Evolutionary conservation across 768 basidiomycete species (phyloP), one percentile per base, ranked within the genome.

Genomic region (Lactarius trivialis): DNA sequence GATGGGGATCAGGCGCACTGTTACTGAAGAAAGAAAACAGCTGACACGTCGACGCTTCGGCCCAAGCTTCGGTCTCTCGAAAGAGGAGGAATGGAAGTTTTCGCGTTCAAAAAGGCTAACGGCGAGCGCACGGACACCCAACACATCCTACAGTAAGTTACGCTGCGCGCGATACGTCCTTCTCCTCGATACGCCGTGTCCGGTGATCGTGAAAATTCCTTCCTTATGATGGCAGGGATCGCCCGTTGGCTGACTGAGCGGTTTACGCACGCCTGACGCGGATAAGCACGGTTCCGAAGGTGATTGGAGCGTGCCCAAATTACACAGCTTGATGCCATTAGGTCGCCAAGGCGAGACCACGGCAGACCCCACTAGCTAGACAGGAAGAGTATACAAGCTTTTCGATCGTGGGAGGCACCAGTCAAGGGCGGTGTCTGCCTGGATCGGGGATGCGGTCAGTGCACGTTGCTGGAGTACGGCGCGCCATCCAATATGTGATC

Each of bases 401-500:
- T 33, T 17, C 17, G n/a, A 53, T 50, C 33, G 24, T 26, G 17
- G 37, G 34, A 11, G 50, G 41, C 55, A 24, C 24, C 21, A 36
- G 36, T 33, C 24, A 30, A 30, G 15, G 41, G 21, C 43, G n/a
- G 3, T 53, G 61, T 53, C 24, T 5, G 14, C 24, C 17, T 26
- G 55, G 36, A 34, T 52, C 61, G 33, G 17, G 30, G 28, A 7
- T 7, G 14, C 21, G 52, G 61, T 56, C 41, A 48, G 56, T 56
- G 15, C 57, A 24, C 6, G 45, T 49, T 63, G 61, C 61, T 54
- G 56, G 61, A 28, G 33, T 0, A 30, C n/a, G 61, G 56, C 61
- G 61, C 61, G 6, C 0, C 15, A 12, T 7, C 19, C 33, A n/a
- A 30, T 55, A 63, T 63, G 61, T 63, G 61, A 63, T 36, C 61